These are phyloP conservation scores for Oryza australiensis DNA, from an alignment of 176 grass and related monocot genomes.

Conservation along the genomic window DNA sequence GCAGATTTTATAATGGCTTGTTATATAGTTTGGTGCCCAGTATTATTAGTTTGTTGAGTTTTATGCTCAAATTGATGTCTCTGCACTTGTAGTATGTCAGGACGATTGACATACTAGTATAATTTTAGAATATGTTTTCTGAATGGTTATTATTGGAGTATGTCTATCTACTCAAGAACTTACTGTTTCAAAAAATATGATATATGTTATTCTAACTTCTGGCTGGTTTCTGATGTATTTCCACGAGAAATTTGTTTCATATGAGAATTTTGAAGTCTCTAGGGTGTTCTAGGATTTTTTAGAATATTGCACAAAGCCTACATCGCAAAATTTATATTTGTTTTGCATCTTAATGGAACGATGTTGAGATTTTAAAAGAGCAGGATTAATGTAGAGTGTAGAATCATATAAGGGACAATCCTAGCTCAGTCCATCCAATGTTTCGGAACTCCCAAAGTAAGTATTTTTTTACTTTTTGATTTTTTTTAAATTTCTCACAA, in stretches of 20 bases:
- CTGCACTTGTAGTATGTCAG: not conserved
- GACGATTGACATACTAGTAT: not conserved
- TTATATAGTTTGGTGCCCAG: not conserved
- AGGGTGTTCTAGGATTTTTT: not conserved
- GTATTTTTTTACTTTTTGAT: not conserved
- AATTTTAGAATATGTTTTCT: not conserved
- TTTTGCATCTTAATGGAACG: constrained; percentile 1
- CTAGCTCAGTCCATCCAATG: not conserved
- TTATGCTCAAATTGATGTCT: not conserved
- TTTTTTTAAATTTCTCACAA: too few relatives aligned
- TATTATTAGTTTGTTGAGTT: not conserved
- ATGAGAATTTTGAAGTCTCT: not conserved
- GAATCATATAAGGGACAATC: not conserved
- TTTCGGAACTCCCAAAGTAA: not conserved
- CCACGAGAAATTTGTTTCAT: not conserved
- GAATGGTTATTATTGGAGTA: not conserved
- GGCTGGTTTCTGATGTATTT: constrained; percentile 13
- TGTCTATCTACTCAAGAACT: not conserved
- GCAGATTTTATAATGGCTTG: not conserved
- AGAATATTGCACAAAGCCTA: not conserved
- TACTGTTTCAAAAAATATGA: not conserved
- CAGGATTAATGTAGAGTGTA: not conserved
- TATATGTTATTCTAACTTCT: not conserved
- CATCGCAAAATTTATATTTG: not conserved
- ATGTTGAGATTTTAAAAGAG: not conserved